phyloP scores from a whole-genome alignment of 2,329 filamentous ascomycete species.

The Alternaria arbusti region DNA sequence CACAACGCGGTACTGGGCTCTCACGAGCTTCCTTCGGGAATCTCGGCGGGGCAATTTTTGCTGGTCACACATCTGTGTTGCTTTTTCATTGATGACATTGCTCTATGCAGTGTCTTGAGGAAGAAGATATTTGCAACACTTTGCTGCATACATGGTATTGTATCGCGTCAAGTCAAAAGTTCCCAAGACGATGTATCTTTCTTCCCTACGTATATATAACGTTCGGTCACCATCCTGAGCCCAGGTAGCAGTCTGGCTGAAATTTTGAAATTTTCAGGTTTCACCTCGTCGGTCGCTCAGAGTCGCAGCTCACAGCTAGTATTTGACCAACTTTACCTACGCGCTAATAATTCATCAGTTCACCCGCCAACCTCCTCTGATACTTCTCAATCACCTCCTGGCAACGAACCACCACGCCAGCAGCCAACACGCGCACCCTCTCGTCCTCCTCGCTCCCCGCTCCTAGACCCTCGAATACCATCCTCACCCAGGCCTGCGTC shows the following conservation, averaged over 20 bases:
- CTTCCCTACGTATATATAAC: not conserved
- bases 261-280: not conserved
- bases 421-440: constrained; percentile 78
- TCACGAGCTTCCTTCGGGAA: constrained; percentile 45
- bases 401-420: constrained; percentile 77
- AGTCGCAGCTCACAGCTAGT: not conserved
- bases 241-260: not conserved
- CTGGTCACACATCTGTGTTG: constrained; percentile 18
- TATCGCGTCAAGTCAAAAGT: not conserved
- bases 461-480: constrained; percentile 67
- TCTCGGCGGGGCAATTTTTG: constrained; percentile 44
- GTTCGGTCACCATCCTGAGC: not conserved
- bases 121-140: constrained; percentile 28
- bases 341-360: constrained; percentile 56
- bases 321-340: not conserved
- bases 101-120: constrained; percentile 44
- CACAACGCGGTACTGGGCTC: constrained; percentile 44
- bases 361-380: constrained; percentile 76
- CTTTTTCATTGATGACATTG: constrained; percentile 48
- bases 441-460: constrained; percentile 70
- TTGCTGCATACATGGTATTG: not conserved
- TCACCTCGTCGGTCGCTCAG: not conserved
- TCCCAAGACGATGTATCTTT: not conserved
- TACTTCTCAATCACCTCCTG: constrained; percentile 84
- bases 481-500: constrained; percentile 82